A percentile compares a stretch with the other conserved stretches of the same genome.
phyloP scores from a whole-genome alignment of 2,329 filamentous ascomycete species.

The Fusarium newnesense region DNA sequence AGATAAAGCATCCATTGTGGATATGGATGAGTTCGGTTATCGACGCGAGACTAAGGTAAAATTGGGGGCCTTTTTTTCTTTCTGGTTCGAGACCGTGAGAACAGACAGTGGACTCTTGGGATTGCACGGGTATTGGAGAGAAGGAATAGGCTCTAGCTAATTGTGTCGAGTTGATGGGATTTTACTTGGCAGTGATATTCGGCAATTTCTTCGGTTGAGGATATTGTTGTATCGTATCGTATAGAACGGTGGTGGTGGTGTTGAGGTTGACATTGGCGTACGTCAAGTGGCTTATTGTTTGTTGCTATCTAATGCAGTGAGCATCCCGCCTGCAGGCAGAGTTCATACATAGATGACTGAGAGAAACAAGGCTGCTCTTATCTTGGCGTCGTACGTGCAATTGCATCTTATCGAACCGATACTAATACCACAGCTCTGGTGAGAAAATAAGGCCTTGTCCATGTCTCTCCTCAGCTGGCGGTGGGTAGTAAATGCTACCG shows the following conservation, averaged over 20 bases:
- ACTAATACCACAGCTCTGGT: not conserved
- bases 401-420: not conserved
- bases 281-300: constrained; percentile 2
- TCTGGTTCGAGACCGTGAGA: not conserved
- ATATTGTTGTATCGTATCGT: not conserved
- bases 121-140: not conserved
- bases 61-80: not conserved
- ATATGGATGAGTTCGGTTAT: constrained; percentile 19
- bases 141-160: not conserved
- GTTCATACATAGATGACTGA: not conserved
- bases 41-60: constrained; percentile 8
- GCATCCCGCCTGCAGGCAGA: not conserved
- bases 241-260: not conserved
- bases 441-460: not conserved
- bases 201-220: not conserved
- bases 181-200: not conserved
- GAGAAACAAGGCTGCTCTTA: not conserved
- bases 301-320: not conserved
- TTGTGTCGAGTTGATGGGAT: not conserved
- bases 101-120: constrained; percentile 5
- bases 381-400: constrained; percentile 26
- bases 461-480: not conserved
- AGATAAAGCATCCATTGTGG: not conserved
- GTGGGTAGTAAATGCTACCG: constrained; percentile 4
- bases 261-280: constrained; percentile 19